Base-by-base conservation (phyloP, 768 basidiomycete species). In the Russula sp. region DNA sequence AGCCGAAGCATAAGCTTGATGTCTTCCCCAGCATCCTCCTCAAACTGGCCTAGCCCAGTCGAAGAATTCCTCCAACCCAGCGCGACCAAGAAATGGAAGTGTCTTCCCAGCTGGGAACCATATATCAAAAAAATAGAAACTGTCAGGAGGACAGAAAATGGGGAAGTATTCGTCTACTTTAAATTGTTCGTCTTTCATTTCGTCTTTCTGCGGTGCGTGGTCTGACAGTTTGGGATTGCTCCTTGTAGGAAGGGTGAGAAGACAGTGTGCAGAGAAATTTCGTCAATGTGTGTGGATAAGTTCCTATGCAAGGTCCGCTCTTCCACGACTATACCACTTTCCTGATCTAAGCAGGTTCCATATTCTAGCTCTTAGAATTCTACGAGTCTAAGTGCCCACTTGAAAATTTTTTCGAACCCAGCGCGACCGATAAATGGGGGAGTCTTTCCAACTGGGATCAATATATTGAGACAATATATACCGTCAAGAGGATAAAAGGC, bases 41-140 rank as follows among this genome's bases (percentile, higher is more conserved):
- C 58, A 14, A 53, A 64, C 57, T 69, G 70, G 13, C 71, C 69
- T 28, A 28, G 76, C 67, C 77, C 70, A 30, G 69, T 70, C 44
- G 69, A 59, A 16, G 57, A 51, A 55, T 57, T 53, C 22, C 51
- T 69, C 55, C 65, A 71, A 48, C 58, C 67, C 51, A 67, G 79
- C 28, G 75, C 76, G 71, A 89, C 90, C 88, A 70, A 77, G 59
- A 76, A 79, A 50, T 84, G 83, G 67, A 81, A 81, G 79, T 75
- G 77, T 62, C 68, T 76, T 34, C 62, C 76, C 3, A 80, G 73
- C 66, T 93, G 90, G 90, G 90, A 90, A 67, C 77, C 79, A 20
- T 73, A 91, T 40, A 76, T 93, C 40, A 73, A 81, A 5, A 72
- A 73, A 0, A 79, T 93, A 49, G 89, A 91, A 71, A 93, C 90